Evolutionary conservation across 2,329 filamentous ascomycete species (phyloP).

Genomic region (Ramularia endophylla): DNA sequence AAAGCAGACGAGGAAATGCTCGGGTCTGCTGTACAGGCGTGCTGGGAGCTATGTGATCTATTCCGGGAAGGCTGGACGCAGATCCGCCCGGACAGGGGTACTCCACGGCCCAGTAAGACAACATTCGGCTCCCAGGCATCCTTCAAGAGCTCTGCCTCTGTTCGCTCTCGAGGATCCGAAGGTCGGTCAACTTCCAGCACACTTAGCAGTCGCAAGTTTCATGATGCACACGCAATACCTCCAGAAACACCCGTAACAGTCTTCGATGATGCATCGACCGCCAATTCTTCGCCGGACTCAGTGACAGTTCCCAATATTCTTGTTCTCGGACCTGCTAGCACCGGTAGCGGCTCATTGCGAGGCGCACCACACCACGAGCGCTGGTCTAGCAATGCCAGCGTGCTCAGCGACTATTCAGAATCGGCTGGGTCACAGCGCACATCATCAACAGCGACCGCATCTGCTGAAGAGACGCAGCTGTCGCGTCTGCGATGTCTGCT

Average conservation of each 20-base stretch:
- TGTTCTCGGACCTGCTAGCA: conserved; percentile 65
- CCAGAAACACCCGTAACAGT: conserved; percentile 94
- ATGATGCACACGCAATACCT: conserved; percentile 41
- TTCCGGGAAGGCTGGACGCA: conserved; percentile 91
- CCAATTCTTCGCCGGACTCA: conserved; percentile 72
- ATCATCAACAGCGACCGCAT: conserved; percentile 64
- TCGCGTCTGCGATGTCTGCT: conserved; percentile 71
- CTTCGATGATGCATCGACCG: conserved; percentile 73
- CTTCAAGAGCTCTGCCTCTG: conserved; percentile 15
- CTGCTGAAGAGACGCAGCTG: conserved; percentile 69
- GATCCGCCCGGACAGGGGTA: conserved; percentile 76
- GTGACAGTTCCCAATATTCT: conserved; percentile 76
- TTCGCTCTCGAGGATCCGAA: conserved; percentile 16
- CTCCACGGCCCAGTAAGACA: conserved; percentile 73
- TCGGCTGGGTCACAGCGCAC: conserved; percentile 54
- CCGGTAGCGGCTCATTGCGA: conserved; percentile 23
- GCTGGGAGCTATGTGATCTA: conserved; percentile 90
- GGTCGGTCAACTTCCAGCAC: conserved; percentile 41
- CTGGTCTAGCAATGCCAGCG: conserved; percentile 74
- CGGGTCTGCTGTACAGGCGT: conserved; percentile 82
- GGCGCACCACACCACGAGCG: conserved; percentile 56
- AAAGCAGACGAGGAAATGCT: conserved; percentile 75
- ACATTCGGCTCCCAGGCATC: conserved; percentile 52
- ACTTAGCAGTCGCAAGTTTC: conserved; percentile 40
- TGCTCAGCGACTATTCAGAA: conserved; percentile 73